A percentile compares a stretch with the other conserved stretches of the same genome.
These are phyloP conservation scores for Maudiozyma serrabonitensis DNA, from an alignment of 805 yeast species.

Conservation along the genomic window DNA sequence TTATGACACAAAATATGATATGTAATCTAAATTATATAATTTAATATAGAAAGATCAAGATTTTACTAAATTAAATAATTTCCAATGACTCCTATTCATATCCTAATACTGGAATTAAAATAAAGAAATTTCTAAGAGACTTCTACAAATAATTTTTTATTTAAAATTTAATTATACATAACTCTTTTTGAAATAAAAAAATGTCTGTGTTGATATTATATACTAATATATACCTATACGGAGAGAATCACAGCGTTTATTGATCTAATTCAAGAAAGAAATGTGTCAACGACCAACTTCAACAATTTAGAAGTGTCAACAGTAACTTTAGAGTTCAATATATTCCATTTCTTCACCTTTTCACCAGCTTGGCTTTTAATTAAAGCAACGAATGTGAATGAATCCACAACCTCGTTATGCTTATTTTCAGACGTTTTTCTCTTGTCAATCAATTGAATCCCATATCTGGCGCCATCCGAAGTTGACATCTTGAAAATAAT, in stretches of 20 bases:
- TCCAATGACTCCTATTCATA: too few relatives aligned
- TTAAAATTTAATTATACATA: too few relatives aligned
- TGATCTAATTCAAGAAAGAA: constrained; percentile 22
- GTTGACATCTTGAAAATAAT: constrained; percentile 67
- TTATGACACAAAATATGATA: neutral
- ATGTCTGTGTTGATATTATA: neutral
- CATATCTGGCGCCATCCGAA: constrained; percentile 59
- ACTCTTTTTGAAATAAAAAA: too few relatives aligned
- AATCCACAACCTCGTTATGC: constrained; percentile 29
- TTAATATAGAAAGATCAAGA: neutral
- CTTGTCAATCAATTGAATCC: constrained; percentile 43
- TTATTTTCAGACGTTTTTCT: constrained; percentile 21
- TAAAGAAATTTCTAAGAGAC: too few relatives aligned
- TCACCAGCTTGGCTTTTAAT: constrained; percentile 65
- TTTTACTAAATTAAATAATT: neutral
- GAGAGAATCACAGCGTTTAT: neutral
- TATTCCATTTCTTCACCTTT: constrained; percentile 39
- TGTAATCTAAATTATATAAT: neutral
- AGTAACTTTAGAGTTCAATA: constrained; percentile 59
- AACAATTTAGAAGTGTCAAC: constrained; percentile 62
- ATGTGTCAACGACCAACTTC: constrained; percentile 63
- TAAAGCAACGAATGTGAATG: constrained; percentile 60
- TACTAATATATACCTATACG: neutral
- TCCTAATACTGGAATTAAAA: too few relatives aligned
- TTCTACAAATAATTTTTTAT: too few relatives aligned